Evolutionary conservation across 2,329 filamentous ascomycete species (phyloP).

Genomic region (Thermomyces lanuginosus): DNA sequence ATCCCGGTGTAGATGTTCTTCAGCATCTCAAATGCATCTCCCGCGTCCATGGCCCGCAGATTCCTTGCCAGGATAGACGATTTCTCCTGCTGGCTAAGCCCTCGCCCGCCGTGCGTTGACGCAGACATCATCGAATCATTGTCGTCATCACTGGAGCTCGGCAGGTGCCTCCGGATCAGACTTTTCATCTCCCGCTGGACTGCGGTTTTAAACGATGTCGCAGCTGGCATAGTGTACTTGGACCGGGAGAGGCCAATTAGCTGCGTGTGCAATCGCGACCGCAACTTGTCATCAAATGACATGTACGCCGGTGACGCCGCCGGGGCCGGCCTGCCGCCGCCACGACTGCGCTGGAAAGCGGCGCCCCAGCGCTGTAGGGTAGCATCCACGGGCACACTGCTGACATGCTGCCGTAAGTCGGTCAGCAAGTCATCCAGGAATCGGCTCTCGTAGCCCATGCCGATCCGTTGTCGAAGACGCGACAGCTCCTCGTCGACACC

Average conservation of each 20-base stretch:
- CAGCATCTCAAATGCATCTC: conserved; percentile 71
- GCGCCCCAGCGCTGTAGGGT: conserved; percentile 75
- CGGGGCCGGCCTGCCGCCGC: conserved; percentile 48
- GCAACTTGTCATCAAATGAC: conserved; percentile 52
- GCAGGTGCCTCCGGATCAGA: conserved; percentile 68
- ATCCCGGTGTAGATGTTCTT: conserved; percentile 71
- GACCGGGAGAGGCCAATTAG: conserved; percentile 68
- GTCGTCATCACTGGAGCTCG: conserved; percentile 88
- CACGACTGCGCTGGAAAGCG: conserved; percentile 55
- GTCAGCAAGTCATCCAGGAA: conserved; percentile 63
- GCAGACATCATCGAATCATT: conserved; percentile 75
- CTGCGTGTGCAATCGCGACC: conserved; percentile 51
- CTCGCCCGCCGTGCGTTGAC: conserved; percentile 57
- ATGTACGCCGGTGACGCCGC: conserved; percentile 67
- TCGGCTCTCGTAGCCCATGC: conserved; percentile 67
- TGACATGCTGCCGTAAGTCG: conserved; percentile 67
- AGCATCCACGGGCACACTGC: conserved; percentile 51
- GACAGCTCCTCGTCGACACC: conserved; percentile 63
- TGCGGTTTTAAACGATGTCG: conserved; percentile 68
- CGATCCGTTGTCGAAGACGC: conserved; percentile 62
- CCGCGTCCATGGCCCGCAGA: conserved; percentile 62
- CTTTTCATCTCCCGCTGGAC: conserved; percentile 73
- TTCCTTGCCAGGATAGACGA: conserved; percentile 79
- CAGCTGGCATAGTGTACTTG: conserved; percentile 62
- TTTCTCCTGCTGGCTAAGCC: conserved; percentile 69